Conservation (phyloP, 768 basidiomycete genomes). For the Leccinum subgranulosum region DNA sequence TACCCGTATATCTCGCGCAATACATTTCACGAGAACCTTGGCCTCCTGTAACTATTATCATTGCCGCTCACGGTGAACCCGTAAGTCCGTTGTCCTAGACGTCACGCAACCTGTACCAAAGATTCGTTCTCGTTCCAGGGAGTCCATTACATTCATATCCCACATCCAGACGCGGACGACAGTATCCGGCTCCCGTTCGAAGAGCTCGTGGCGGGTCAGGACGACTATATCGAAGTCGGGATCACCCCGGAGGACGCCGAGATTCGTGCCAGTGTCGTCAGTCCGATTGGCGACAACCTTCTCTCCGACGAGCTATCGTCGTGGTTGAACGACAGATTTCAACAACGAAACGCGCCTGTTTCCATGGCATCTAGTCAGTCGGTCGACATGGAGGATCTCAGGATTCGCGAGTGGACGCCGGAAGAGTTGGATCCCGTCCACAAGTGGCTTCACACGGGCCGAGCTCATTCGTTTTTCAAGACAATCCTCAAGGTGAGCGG, state of each 20-base stretch:
- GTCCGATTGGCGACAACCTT: conserved; percentile 20
- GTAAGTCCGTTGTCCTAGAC: conserved; percentile 12
- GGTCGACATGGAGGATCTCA: conserved; percentile 32
- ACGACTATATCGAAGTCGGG: conserved; percentile 22
- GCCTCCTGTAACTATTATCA: conserved; percentile 28
- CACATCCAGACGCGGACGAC: conserved; percentile 17
- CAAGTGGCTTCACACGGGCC: conserved; percentile 38
- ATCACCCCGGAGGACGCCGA: conserved; percentile 15
- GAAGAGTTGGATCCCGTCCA: conserved; percentile 35
- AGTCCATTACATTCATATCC: conserved; percentile 27
- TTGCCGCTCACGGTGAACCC: conserved; percentile 25
- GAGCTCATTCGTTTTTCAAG: conserved; percentile 25
- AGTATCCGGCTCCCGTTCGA: conserved; percentile 20
- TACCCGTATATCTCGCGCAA: conserved; percentile 61
- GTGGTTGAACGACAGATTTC: conserved; percentile 29
- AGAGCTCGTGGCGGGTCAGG: conserved; percentile 17
- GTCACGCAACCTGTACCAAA: neutral
- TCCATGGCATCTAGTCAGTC: conserved; percentile 18
- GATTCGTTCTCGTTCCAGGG: conserved; percentile 13
- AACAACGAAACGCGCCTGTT: conserved; percentile 18
- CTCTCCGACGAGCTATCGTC: conserved; percentile 35
- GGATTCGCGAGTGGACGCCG: conserved; percentile 40
- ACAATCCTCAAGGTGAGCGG: conserved; percentile 25
- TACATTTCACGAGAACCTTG: conserved; percentile 37
- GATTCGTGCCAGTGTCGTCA: conserved; percentile 15